These are phyloP conservation scores for Cucumis hystrix DNA, from an alignment of 306 rosid genomes.

Conservation along the genomic window DNA sequence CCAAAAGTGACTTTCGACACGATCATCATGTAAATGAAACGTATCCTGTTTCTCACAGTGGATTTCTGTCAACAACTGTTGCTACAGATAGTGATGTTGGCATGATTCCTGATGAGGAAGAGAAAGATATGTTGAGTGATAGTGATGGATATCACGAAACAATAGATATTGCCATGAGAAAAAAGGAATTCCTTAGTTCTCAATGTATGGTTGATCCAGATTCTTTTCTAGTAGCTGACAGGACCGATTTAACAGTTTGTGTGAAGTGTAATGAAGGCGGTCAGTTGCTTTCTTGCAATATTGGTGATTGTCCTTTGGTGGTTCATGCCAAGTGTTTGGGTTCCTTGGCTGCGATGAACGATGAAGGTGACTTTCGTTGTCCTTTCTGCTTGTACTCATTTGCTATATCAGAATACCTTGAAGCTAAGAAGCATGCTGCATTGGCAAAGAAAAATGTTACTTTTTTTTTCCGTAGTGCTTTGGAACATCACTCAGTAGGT, in stretches of 20 bases:
- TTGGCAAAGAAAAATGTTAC: constrained; percentile 32
- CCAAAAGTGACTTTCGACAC: constrained; percentile 12
- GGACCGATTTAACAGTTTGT: constrained; percentile 20
- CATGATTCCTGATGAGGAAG: constrained; percentile 11
- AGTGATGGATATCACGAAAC: constrained; percentile 22
- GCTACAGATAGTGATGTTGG: constrained; percentile 21
- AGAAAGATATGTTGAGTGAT: constrained; percentile 17
- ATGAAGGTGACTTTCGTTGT: constrained; percentile 34
- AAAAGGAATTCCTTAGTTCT: constrained; percentile 28
- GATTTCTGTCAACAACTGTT: constrained; percentile 15
- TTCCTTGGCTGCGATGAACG: constrained; percentile 22
- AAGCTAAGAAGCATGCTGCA: constrained; percentile 42
- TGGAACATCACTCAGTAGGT: constrained; percentile 12
- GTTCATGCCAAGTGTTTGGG: constrained; percentile 54
- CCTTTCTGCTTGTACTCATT: constrained; percentile 59
- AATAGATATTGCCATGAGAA: constrained; percentile 24
- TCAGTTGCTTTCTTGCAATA: constrained; percentile 39
- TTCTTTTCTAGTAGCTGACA: constrained; percentile 14
- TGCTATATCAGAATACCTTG: constrained; percentile 39
- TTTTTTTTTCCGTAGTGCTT: constrained; percentile 22
- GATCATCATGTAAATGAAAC: constrained; percentile 15
- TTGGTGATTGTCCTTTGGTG: constrained; percentile 40
- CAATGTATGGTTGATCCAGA: constrained; percentile 17
- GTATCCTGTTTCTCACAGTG: constrained; percentile 10
- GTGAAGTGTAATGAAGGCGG: constrained; percentile 46